These are phyloP conservation scores for Pleurotus tuoliensis DNA, from an alignment of 768 basidiomycete species.

Conservation along the genomic window DNA sequence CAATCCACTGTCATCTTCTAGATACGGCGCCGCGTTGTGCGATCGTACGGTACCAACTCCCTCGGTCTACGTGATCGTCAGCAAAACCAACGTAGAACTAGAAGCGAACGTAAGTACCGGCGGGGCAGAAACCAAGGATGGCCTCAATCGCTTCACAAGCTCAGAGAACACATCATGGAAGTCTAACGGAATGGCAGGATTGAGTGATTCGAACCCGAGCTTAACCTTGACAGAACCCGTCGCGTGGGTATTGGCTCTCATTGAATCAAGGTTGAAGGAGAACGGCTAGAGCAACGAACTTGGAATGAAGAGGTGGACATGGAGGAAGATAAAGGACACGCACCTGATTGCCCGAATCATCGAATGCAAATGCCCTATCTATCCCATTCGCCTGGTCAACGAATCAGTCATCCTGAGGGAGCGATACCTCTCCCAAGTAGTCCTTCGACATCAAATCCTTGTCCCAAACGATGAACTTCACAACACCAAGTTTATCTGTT, in stretches of 20 bases:
- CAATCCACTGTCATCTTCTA: constrained; percentile 77
- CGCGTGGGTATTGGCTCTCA: constrained; percentile 34
- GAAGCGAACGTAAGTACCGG: no score
- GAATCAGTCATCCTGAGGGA: constrained; percentile 89
- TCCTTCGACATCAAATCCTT: constrained; percentile 89
- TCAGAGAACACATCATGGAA: constrained; percentile 60
- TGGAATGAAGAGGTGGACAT: constrained; percentile 27
- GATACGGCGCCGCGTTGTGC: constrained; percentile 47
- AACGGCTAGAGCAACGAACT: constrained; percentile 24
- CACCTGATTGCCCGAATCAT: constrained; percentile 65
- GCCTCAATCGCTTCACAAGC: constrained; percentile 57
- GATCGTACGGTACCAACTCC: no score
- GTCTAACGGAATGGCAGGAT: constrained; percentile 37
- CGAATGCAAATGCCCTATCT: constrained; percentile 45
- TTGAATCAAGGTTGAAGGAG: constrained; percentile 35
- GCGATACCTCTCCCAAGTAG: constrained; percentile 84
- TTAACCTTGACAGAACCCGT: constrained; percentile 40
- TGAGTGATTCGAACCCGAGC: constrained; percentile 45
- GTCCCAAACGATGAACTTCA: constrained; percentile 93
- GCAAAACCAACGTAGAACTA: no score
- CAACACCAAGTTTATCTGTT: no score
- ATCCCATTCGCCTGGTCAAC: constrained; percentile 20
- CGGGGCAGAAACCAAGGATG: no score
- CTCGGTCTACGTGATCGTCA: no score
- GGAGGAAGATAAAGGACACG: constrained; percentile 17